Percentiles rank a stretch among this genome's conserved stretches.
Conservation (phyloP, 805 yeast genomes). For the Spathaspora gorwiae region DNA sequence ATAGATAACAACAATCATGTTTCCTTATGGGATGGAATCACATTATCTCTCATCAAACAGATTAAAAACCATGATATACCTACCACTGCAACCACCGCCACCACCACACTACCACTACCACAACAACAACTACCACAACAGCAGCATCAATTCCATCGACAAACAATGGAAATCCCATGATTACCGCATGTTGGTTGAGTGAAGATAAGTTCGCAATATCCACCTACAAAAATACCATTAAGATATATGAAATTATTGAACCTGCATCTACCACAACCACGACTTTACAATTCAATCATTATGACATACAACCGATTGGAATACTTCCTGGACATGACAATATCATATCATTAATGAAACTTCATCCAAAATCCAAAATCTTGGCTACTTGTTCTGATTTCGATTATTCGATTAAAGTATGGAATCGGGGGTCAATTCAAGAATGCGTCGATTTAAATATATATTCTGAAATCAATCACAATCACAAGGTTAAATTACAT, state of each 20-base stretch:
- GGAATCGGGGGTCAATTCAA: slow-evolving; percentile 64
- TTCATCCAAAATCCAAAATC: slow-evolving; percentile 47
- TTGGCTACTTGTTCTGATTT: slow-evolving; percentile 70
- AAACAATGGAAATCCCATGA: background rate
- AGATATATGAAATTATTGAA: slow-evolving; percentile 44
- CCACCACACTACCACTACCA: background rate
- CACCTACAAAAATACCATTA: slow-evolving; percentile 49
- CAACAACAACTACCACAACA: background rate
- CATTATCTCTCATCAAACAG: slow-evolving; percentile 30
- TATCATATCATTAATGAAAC: slow-evolving; percentile 51
- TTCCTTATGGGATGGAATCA: slow-evolving; percentile 61
- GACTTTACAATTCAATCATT: slow-evolving; percentile 2
- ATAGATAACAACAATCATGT: slow-evolving; percentile 44
- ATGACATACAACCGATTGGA: slow-evolving; percentile 24
- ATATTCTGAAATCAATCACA: slow-evolving; percentile 5
- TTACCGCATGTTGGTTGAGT: slow-evolving; percentile 68
- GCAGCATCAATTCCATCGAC: background rate
- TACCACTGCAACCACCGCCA: background rate
- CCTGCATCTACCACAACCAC: slow-evolving; percentile 5
- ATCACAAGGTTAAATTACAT: slow-evolving; percentile 29
- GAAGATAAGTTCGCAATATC: slow-evolving; percentile 67
- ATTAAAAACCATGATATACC: slow-evolving; percentile 12
- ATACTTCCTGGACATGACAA: slow-evolving; percentile 57
- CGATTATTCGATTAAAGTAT: slow-evolving; percentile 66
- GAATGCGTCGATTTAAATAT: slow-evolving; percentile 37